These are phyloP conservation scores for Mucor irregularis DNA, from an alignment of 371 early-diverging fungal genomes.

Conservation along the genomic window DNA sequence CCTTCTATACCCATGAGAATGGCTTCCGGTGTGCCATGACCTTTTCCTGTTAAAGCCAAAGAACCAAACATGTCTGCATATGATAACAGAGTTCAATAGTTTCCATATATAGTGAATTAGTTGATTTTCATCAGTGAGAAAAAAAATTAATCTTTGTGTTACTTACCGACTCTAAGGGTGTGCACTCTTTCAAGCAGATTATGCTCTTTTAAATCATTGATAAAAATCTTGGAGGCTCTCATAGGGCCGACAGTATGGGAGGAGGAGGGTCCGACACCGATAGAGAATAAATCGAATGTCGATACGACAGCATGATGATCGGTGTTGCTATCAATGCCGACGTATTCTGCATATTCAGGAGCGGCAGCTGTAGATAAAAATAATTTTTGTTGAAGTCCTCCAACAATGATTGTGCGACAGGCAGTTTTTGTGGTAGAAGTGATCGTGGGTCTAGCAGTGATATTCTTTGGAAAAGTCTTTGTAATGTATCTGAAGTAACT, in stretches of 20 bases:
- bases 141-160: not conserved
- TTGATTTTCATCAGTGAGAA: constrained; percentile 12
- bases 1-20: constrained; percentile 91
- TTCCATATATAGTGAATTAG: not conserved
- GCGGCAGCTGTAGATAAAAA: constrained; percentile 10
- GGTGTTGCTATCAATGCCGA: not conserved
- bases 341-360: not conserved
- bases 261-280: constrained; percentile 93
- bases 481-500: not conserved
- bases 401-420: not conserved
- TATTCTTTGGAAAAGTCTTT: not conserved
- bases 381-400: not conserved
- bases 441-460: not conserved
- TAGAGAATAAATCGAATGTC: constrained; percentile 92
- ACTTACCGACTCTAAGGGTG: constrained; percentile 67
- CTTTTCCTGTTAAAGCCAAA: constrained; percentile 90
- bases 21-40: constrained; percentile 93
- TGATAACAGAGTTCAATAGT: not conserved
- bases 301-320: constrained; percentile 89
- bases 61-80: constrained; percentile 86
- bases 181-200: constrained; percentile 68
- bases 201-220: constrained; percentile 77
- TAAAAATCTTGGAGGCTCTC: constrained; percentile 94
- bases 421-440: no score
- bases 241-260: constrained; percentile 93